Evolutionary conservation across 768 basidiomycete species (phyloP).

Genomic region (Boletus vinaceobasis): DNA sequence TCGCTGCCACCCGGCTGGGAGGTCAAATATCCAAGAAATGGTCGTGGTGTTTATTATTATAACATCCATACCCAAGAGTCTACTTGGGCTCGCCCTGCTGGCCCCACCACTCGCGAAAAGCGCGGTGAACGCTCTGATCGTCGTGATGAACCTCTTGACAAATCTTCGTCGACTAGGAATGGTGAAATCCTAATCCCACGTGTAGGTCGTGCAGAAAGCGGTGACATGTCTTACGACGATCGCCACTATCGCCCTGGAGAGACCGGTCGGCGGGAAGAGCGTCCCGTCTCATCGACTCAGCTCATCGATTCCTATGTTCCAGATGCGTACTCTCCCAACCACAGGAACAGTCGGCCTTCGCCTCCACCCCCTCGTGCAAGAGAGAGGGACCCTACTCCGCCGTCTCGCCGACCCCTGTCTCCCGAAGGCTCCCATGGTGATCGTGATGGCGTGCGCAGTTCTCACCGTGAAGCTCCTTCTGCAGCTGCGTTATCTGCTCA

Average conservation of each 20-base stretch:
- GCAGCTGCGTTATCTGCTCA: constrained; percentile 12
- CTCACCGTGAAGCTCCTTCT: constrained; percentile 21
- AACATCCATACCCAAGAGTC: constrained; percentile 54
- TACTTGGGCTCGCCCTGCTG: constrained; percentile 55
- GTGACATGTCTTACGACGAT: constrained; percentile 51
- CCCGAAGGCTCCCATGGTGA: constrained; percentile 21
- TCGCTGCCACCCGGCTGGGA: constrained; percentile 62
- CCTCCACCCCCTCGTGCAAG: constrained; percentile 25
- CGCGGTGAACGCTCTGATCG: constrained; percentile 23
- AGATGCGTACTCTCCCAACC: constrained; percentile 26
- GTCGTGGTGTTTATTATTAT: constrained; percentile 53
- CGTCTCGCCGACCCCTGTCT: constrained; percentile 23
- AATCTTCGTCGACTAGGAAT: constrained; percentile 22
- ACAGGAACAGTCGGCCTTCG: constrained; percentile 19
- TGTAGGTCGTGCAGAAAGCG: constrained; percentile 28
- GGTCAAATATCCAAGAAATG: constrained; percentile 47
- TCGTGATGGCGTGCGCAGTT: constrained; percentile 15
- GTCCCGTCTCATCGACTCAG: constrained; percentile 18
- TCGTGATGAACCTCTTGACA: constrained; percentile 29
- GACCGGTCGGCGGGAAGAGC: constrained; percentile 27
- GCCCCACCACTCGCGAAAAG: constrained; percentile 24
- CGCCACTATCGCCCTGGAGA: constrained; percentile 61
- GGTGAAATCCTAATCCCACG: constrained; percentile 22
- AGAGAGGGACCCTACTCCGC: constrained; percentile 20
- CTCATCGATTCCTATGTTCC: constrained; percentile 26